phyloP scores from a whole-genome alignment of 768 basidiomycete species.

The Lyophyllum atratum region DNA sequence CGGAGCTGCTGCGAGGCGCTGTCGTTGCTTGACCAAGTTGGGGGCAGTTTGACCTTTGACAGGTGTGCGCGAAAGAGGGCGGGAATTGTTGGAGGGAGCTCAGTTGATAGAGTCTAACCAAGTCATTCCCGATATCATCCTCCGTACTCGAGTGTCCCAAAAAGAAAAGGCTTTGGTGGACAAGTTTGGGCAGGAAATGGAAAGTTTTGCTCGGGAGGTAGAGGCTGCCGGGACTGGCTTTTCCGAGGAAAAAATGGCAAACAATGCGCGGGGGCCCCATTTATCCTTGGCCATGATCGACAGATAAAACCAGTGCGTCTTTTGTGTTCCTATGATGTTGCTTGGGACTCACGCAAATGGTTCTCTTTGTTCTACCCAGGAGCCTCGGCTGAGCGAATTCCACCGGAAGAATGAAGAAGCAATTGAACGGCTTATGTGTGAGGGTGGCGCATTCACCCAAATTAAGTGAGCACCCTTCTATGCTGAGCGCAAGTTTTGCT shows the following conservation, averaged over 20 bases:
- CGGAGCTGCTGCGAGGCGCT: constrained; percentile 26
- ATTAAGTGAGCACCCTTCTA: too few relatives aligned
- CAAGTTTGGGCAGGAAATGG: not conserved
- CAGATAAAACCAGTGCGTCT: not conserved
- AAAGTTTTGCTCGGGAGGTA: not conserved
- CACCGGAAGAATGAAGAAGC: too few relatives aligned
- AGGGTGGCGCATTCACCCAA: too few relatives aligned
- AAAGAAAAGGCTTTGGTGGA: not conserved
- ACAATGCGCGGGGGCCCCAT: not conserved
- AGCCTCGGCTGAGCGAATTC: too few relatives aligned
- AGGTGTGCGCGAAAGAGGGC: constrained; percentile 34
- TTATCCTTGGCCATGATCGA: not conserved
- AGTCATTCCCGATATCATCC: too few relatives aligned
- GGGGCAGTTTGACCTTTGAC: constrained; percentile 37
- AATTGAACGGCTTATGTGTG: too few relatives aligned
- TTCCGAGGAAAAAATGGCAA: not conserved
- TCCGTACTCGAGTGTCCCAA: not conserved
- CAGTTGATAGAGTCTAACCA: too few relatives aligned
- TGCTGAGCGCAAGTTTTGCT: too few relatives aligned
- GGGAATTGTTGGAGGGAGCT: too few relatives aligned
- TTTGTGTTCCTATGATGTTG: not conserved
- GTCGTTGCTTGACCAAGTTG: constrained; percentile 40
- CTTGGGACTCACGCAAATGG: constrained; percentile 1
- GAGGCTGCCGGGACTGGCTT: not conserved
- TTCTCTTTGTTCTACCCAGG: too few relatives aligned